These are phyloP conservation scores for Paecilomyces sp. DNA, from an alignment of 2,329 filamentous ascomycete species.

Conservation along the genomic window DNA sequence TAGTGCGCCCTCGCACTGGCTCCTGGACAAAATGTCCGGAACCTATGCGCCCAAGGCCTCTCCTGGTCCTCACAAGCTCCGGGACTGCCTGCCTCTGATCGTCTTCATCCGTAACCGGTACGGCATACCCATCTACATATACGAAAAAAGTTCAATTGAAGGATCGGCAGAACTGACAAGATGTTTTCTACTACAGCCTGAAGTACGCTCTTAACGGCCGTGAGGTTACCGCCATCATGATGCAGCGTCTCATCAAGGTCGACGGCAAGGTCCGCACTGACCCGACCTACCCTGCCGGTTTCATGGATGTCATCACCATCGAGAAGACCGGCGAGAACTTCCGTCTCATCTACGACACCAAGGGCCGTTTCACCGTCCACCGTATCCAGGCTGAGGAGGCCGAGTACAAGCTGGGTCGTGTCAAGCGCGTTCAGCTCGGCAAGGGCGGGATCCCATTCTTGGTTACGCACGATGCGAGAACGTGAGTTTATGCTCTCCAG, in stretches of 20 bases:
- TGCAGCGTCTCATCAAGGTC: conserved; percentile 99
- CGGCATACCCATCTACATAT: conserved; percentile 10
- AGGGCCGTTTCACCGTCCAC: conserved; percentile 99
- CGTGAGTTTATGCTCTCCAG: conserved; percentile 69
- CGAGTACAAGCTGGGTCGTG: conserved; percentile 99
- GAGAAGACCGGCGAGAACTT: conserved; percentile 99
- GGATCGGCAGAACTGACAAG: conserved; percentile 5
- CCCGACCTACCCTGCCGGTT: conserved; percentile 91
- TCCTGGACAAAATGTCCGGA: conserved; percentile 98
- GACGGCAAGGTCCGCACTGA: conserved; percentile 99
- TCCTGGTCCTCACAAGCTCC: conserved; percentile 95
- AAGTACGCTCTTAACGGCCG: conserved; percentile 99
- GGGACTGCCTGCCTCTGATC: conserved; percentile 97
- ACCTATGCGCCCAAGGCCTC: conserved; percentile 65
- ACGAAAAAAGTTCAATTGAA: background rate
- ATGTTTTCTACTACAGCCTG: conserved; percentile 57
- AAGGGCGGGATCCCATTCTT: conserved; percentile 99
- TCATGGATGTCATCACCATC: conserved; percentile 99
- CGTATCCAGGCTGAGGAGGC: conserved; percentile 98
- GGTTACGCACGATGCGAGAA: conserved; percentile 99
- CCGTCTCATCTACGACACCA: conserved; percentile 99
- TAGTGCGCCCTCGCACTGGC: conserved; percentile 98
- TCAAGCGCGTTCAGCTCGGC: conserved; percentile 99
- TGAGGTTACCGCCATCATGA: conserved; percentile 95
- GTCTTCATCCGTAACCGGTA: conserved; percentile 84